Base-by-base conservation (phyloP, 164 flowering plant species). In the Macadamia integrifolia region DNA sequence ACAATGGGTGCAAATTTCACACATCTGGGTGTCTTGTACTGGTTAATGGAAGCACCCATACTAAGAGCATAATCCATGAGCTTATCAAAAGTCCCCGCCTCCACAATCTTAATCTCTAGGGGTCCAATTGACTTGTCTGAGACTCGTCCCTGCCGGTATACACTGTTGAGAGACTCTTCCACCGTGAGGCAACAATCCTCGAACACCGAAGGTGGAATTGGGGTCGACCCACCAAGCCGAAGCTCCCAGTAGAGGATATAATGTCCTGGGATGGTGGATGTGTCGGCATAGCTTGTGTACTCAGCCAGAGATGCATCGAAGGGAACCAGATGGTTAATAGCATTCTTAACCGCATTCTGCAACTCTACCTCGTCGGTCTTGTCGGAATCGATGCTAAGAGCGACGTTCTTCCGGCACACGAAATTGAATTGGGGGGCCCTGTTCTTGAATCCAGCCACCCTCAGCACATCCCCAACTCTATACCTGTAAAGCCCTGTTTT, bases 361-460 rank as follows among this genome's bases (percentile, higher is more conserved):
- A 94, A 87, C 85, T 94, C 99, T 3, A 90, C 97, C 66, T 94
- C 98, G 61, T 94, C 97, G 6, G 98, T 94, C 74, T 94, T 94
- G 67, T 94, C 99, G 0, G 96, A 71, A 66, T 94, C 98, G 12
- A 94, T 94, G 86, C 98, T 90, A 52, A 94, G 65, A 31, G 83
- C 95, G n/a, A 92, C 98, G 52, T 94, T 94, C 66, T 90, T 89
- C 30, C 98, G 66, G 79, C 98, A 90, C 0, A 94, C 70, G 78
- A 94, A 94, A 77, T 77, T 89, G 91, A 94, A 94, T 70, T 94
- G 97, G 0, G 98, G 98, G 3, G 95, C 95, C 64, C 86, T 88
- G 89, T 92, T 94, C 84, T 94, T 94, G 89, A 92, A 94, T 62
- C 97, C 97, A 0, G 93, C 87, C 17, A 94, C 98, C 30, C 91